Base-by-base conservation (phyloP, 192 early-diverging fungal species). In the Coemansia umbellata region DNA sequence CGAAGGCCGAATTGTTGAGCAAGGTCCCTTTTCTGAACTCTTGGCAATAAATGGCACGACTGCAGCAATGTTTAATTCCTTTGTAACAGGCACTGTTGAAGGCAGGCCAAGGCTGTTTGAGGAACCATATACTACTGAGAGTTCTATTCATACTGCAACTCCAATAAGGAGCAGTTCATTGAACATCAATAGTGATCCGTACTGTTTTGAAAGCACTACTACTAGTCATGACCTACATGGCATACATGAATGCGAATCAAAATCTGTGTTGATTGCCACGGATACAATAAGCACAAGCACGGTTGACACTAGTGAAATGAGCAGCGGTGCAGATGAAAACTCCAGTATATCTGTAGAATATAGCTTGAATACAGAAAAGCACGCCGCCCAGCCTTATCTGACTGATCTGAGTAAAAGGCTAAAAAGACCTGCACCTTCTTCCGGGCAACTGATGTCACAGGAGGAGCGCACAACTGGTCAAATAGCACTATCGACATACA, bases 391-490 rank as follows among this genome's bases (percentile, higher is more conserved):
- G n/a, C n/a, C n/a, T n/a, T n/a, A n/a, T n/a, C n/a, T n/a, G n/a
- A n/a, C n/a, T n/a, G n/a, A n/a, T n/a, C n/a, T n/a, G n/a, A n/a
- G n/a, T n/a, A n/a, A n/a, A n/a, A n/a, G n/a, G n/a, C n/a, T n/a
- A n/a, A n/a, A n/a, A n/a, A n/a, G n/a, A n/a, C n/a, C n/a, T n/a
- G n/a, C n/a, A n/a, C n/a, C n/a, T n/a, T n/a, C n/a, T n/a, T n/a
- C n/a, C n/a, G n/a, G n/a, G n/a, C n/a, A n/a, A n/a, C 70, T 92
- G 10, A 95, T 93, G 87, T 74, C 82, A 40, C 80, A 82, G 21
- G 93, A 96, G 58, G 92, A 96, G 60, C 84, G 87, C 9, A 66
- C 73, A 3, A 86, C 83, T 1, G 93, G 93, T 28, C 65, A 23
- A 69, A 79, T 45, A 85, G 91, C 47, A 44, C 72, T 56, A 57